A percentile compares a stretch with the other conserved stretches of the same genome.
Conservation (phyloP, 805 yeast genomes). For the Saccharomycopsis sp. region DNA sequence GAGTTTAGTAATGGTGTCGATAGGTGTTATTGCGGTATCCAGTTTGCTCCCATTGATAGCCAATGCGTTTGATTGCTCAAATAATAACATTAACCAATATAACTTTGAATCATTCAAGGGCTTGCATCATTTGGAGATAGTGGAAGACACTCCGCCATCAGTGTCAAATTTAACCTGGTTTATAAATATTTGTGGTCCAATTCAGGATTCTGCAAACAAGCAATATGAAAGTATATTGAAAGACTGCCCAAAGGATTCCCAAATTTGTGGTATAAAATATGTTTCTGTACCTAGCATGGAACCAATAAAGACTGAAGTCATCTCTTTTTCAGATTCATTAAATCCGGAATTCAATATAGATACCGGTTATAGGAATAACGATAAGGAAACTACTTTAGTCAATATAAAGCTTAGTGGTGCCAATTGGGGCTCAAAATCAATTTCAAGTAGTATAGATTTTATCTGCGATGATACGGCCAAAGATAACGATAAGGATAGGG, state of each 20-base stretch:
- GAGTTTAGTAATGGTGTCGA: neutral
- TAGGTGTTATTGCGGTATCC: neutral
- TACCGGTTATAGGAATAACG: conserved; percentile 19
- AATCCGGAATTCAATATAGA: conserved; percentile 27
- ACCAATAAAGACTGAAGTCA: conserved; percentile 50
- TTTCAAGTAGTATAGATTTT: conserved; percentile 42
- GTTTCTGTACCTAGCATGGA: conserved; percentile 41
- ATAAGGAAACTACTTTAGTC: conserved; percentile 29
- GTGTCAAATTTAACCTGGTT: conserved; percentile 56
- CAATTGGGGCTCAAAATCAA: conserved; percentile 60
- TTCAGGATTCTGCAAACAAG: conserved; percentile 29
- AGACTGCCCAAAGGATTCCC: conserved; percentile 64
- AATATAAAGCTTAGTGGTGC: conserved; percentile 42
- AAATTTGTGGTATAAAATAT: conserved; percentile 68
- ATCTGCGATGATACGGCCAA: conserved; percentile 38
- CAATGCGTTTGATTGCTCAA: conserved; percentile 15
- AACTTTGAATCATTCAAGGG: conserved; percentile 45
- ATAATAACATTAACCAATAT: conserved; percentile 24
- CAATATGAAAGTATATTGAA: conserved; percentile 30
- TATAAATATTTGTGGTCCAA: conserved; percentile 59
- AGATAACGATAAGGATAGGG: conserved; percentile 26
- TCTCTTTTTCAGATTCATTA: conserved; percentile 45
- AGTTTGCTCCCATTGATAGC: conserved; percentile 2
- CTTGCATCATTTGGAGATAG: conserved; percentile 33
- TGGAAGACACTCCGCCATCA: conserved; percentile 74